Conservation (phyloP, 1,284 basidiomycete genomes). For the Ganoderma lucidum region DNA sequence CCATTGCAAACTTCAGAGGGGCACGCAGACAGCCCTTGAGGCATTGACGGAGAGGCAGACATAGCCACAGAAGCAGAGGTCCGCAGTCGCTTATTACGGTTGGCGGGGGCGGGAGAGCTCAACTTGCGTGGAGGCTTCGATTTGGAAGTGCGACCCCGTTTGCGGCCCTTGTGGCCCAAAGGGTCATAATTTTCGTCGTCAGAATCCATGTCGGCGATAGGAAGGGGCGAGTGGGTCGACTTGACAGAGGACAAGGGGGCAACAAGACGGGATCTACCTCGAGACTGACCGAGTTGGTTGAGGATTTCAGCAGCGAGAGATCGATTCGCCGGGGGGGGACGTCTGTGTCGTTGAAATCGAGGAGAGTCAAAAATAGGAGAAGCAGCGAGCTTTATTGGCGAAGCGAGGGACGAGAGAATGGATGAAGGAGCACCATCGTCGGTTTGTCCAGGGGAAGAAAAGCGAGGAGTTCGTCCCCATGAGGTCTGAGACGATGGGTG, state of each 20-base stretch:
- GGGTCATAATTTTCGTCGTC: conserved; percentile 31
- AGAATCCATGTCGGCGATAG: conserved; percentile 11
- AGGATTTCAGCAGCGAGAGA: conserved; percentile 21
- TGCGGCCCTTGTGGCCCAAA: conserved; percentile 12
- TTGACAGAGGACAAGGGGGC: conserved; percentile 16
- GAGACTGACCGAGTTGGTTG: conserved; percentile 17
- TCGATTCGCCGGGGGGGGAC: background rate
- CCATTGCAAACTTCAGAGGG: conserved; percentile 3
- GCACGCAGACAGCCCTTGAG: background rate
- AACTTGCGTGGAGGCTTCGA: background rate
- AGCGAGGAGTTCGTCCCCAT: conserved; percentile 2
- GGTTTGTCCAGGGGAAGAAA: conserved; percentile 18
- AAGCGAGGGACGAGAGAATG: conserved; percentile 19
- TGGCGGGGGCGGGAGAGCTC: background rate
- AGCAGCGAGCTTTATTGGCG: conserved; percentile 17
- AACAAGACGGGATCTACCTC: background rate
- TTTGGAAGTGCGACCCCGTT: conserved; percentile 16
- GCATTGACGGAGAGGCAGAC: background rate
- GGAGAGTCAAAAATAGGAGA: background rate
- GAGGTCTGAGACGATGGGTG: conserved; percentile 29
- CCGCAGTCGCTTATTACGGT: conserved; percentile 16
- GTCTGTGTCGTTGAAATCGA: conserved; percentile 7
- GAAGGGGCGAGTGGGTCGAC: conserved; percentile 14
- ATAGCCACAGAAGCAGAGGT: background rate
- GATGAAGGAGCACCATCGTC: background rate